These are phyloP conservation scores for Triticum monococcum DNA, from an alignment of 176 grass and related monocot species.

Conservation along the genomic window DNA sequence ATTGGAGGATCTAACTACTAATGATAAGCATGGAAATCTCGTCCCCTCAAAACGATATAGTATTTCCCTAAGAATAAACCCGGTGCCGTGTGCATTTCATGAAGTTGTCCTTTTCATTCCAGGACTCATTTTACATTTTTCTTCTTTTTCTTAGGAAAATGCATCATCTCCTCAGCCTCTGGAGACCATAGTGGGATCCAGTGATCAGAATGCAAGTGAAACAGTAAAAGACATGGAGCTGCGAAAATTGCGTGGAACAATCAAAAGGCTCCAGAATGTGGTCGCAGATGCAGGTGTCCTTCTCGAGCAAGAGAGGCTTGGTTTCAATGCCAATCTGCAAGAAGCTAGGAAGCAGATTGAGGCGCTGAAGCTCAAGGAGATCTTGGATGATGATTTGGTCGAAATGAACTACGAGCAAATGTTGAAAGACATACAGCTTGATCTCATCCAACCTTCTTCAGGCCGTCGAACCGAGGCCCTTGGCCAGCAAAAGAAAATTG, in stretches of 20 bases:
- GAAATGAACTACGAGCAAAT: constrained; percentile 61
- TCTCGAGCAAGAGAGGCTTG: constrained; percentile 75
- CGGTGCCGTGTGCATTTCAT: not conserved
- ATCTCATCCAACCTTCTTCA: constrained; percentile 69
- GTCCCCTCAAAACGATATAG: not conserved
- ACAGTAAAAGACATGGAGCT: constrained; percentile 49
- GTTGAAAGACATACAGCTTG: constrained; percentile 83
- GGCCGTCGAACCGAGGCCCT: constrained; percentile 23
- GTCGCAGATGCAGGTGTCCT: constrained; percentile 56
- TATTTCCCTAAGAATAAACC: not conserved
- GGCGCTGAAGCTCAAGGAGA: constrained; percentile 73
- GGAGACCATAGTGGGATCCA: constrained; percentile 27
- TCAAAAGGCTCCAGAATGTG: constrained; percentile 79
- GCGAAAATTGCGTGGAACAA: constrained; percentile 64
- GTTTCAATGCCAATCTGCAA: constrained; percentile 61
- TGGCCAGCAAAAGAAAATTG: constrained; percentile 30
- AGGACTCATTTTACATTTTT: not conserved
- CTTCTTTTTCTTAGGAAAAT: constrained; percentile 51
- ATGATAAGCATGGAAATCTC: constrained; percentile 10
- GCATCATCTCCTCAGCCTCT: constrained; percentile 21
- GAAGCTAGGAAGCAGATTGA: constrained; percentile 83
- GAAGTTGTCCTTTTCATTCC: not conserved
- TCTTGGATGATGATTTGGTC: constrained; percentile 50
- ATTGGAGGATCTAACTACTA: not conserved
- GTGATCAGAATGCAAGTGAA: constrained; percentile 36